A percentile compares a stretch with the other conserved stretches of the same genome.
These are phyloP conservation scores for Rhododendron williamsianum DNA, from an alignment of 148 eudicot species.

Conservation along the genomic window DNA sequence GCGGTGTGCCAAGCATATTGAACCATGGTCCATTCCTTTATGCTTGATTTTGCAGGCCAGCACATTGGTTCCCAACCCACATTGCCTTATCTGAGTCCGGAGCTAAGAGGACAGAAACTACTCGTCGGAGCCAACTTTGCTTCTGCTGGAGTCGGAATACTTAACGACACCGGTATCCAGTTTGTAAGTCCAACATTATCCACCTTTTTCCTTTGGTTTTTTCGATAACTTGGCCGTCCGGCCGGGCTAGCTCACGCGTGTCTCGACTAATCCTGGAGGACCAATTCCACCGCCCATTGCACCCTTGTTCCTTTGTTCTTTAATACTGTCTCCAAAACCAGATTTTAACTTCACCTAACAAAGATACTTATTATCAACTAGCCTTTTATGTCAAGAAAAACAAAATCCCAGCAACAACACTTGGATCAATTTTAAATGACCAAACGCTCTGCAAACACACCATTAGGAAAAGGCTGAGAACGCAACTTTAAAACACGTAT, in stretches of 20 bases:
- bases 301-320: too few species aligned
- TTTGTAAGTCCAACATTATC: slow-evolving; percentile 6
- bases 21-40: background rate
- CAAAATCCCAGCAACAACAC: too few species aligned
- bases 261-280: too few species aligned
- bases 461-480: too few species aligned
- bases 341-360: background rate
- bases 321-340: background rate
- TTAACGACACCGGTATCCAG: slow-evolving; percentile 21
- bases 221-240: too few species aligned
- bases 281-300: too few species aligned
- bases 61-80: slow-evolving; percentile 16
- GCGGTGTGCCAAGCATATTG: too few species aligned
- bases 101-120: slow-evolving; percentile 13
- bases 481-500: too few species aligned
- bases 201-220: background rate
- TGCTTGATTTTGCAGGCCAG: slow-evolving; percentile 7
- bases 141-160: slow-evolving; percentile 22
- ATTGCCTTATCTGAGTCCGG: slow-evolving; percentile 17
- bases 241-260: too few species aligned
- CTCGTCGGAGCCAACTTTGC: slow-evolving; percentile 26
- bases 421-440: too few species aligned
- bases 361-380: background rate
- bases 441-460: too few species aligned
- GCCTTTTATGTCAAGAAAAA: too few species aligned